Base-by-base conservation (phyloP, 306 rosid genomes). In the Sesbania bispinosa region DNA sequence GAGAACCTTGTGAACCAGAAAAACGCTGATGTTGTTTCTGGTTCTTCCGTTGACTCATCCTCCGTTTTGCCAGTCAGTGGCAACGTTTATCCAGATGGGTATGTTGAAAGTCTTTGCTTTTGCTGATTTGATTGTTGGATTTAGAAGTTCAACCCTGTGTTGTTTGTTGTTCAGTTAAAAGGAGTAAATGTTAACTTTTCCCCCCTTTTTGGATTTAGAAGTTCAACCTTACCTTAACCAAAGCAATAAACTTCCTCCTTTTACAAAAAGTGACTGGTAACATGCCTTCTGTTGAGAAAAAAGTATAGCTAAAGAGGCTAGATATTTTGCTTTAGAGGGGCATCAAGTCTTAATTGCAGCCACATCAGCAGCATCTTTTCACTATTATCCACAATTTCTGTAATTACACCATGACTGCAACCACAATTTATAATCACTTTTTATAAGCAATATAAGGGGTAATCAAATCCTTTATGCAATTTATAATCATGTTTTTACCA, bases 21-120 rank as follows among this genome's bases (percentile, higher is more conserved):
- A 71, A 50, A 50, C 15, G 3, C 27, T 10, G 70, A 21, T 39
- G 57, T 65, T 50, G 80, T 13, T 77, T 79, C 85, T 16, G 10
- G 4, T 67, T 79, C 85, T 15, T 70, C 77, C 14, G 79, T 66
- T 67, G 88, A 72, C 30, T 72, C 88, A 1, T 77, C 97, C 20
- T 20, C 94, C 5, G 78, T 88, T 70, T 81, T 90, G 5, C 97
- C 95, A 5, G 78, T 90, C 52, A 79, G 81, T 74, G 97, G 97
- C 68, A 85, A 86, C 46, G 76, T 90, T 47, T 78, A 62, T 81
- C 97, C 97, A 61, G 93, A 90, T 72, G 96, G 96, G 96, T 88
- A 80, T 58, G 84, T 24, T 58, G 20, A 72, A 72, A 62, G 24
- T 66, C 5, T 8, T 65, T 63, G 27, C 62, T 70, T 67, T 2